phyloP scores from a whole-genome alignment of 371 early-diverging fungal genomes.

The Mucor piriformis region DNA sequence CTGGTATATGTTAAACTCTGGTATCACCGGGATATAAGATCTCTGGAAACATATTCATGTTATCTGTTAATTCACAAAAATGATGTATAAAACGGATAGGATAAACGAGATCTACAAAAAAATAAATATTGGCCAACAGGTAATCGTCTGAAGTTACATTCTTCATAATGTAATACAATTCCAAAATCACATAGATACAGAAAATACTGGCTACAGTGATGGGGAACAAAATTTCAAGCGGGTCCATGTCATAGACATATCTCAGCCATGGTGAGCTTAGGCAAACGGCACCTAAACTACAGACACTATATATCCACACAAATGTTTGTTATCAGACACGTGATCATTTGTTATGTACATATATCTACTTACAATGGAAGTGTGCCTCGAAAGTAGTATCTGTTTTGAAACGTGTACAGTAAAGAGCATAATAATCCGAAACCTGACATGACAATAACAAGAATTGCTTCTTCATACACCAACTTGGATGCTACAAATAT shows the following conservation, averaged over 20 bases:
- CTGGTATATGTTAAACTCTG: constrained; percentile 4
- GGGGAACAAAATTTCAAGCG: constrained; percentile 38
- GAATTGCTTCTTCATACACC: constrained; percentile 20
- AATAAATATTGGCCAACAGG: constrained; percentile 45
- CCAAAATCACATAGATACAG: constrained; percentile 41
- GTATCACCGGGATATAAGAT: constrained; percentile 27
- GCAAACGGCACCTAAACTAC: constrained; percentile 23
- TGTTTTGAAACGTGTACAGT: constrained; percentile 24
- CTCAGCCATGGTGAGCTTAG: constrained; percentile 20
- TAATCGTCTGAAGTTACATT: constrained; percentile 41
- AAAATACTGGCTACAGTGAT: constrained; percentile 32
- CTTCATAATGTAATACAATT: constrained; percentile 49
- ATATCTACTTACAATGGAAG: constrained; percentile 37
- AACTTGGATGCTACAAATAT: constrained; percentile 23
- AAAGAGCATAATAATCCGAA: constrained; percentile 17
- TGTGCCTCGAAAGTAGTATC: constrained; percentile 22
- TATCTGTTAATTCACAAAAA: constrained; percentile 50
- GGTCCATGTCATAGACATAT: constrained; percentile 27
- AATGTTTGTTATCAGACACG: no score
- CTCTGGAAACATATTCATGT: constrained; percentile 32
- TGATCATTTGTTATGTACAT: no score
- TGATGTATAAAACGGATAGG: constrained; percentile 56
- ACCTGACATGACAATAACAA: constrained; percentile 22
- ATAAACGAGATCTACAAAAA: constrained; percentile 48
- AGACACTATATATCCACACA: constrained; percentile 22